Conservation (phyloP, 306 rosid genomes). For the Abrus pulchellus region DNA sequence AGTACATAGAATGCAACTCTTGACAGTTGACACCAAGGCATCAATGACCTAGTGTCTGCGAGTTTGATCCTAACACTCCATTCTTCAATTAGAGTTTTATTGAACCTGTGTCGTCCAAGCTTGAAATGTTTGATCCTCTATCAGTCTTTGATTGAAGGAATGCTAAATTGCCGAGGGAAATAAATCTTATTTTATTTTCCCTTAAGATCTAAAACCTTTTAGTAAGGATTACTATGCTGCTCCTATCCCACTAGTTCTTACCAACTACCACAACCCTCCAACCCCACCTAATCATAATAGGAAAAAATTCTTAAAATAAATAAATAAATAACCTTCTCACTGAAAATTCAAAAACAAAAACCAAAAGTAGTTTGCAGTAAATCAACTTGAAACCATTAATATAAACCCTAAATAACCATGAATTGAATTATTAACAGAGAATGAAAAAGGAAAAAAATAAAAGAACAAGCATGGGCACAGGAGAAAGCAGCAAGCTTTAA, state of each 20-base stretch:
- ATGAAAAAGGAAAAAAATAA: background rate
- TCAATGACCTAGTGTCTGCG: background rate
- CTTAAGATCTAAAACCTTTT: slow-evolving; percentile 18
- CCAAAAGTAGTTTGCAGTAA: background rate
- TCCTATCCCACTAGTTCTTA: slow-evolving; percentile 25
- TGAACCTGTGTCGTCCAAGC: background rate
- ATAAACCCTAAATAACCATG: background rate
- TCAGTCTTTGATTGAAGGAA: background rate
- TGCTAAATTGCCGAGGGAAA: background rate
- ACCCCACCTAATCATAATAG: slow-evolving; percentile 23
- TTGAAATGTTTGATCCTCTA: background rate
- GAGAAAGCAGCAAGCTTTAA: slow-evolving; percentile 1
- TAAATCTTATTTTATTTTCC: background rate
- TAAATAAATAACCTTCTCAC: background rate
- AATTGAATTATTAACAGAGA: background rate
- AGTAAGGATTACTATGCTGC: background rate
- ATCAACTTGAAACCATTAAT: slow-evolving; percentile 12
- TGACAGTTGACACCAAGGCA: background rate
- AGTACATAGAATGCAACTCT: background rate
- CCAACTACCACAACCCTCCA: slow-evolving; percentile 9
- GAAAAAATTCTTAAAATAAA: background rate
- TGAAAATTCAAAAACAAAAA: background rate
- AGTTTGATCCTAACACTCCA: background rate
- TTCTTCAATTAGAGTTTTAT: background rate
- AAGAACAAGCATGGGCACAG: background rate